Base-by-base conservation (phyloP, 2,329 filamentous ascomycete genomes). In the Thelonectria discophora region DNA sequence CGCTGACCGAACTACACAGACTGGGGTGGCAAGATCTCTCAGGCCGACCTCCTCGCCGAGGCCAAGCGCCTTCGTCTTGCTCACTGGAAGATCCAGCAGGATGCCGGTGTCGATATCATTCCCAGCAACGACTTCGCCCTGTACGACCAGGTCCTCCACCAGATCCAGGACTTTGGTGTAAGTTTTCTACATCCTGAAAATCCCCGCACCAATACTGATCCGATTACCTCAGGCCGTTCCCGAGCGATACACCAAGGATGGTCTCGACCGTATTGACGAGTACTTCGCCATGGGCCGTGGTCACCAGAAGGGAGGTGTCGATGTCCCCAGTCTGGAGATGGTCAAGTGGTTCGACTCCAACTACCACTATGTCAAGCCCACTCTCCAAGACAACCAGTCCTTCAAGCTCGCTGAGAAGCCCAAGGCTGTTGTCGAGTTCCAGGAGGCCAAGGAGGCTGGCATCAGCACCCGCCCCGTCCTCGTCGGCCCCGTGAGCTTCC, bases 271-370 rank as follows among this genome's bases (percentile, higher is more conserved):
- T 69, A 84, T 99, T 79, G 95, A 99, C 84, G 90, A 97, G 84
- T 98, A 97, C 90, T 99, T 99, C 78, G 95, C 95, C 82, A 97
- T 99, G 93, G 95, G 95, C 77, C 92, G 95, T 90, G 95, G 95
- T 78, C 94, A 96, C 84, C 95, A 99, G 84, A 96, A 93, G 89
- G 88, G 89, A 77, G 88, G 92, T 80, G 86, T 98, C 73, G 95
- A 99, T 81, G 95, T 98, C 70, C 93, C 94, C 73, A 88, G 86
- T 76, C 85, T 97, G 82, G 95, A 99, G 88, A 99, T 99, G 95
- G 95, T 99, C 75, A 99, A 99, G 88, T 99, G 95, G 95, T 99
- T 99, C 79, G 95, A 99, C 87, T 97, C 93, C 70, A 99, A 99
- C 91, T 99, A 99, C 90, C 95, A 98, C 88, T 99, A 99, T 82